Conservation (phyloP, 805 yeast species). For the Isabelozyma pseudorhagii region DNA sequence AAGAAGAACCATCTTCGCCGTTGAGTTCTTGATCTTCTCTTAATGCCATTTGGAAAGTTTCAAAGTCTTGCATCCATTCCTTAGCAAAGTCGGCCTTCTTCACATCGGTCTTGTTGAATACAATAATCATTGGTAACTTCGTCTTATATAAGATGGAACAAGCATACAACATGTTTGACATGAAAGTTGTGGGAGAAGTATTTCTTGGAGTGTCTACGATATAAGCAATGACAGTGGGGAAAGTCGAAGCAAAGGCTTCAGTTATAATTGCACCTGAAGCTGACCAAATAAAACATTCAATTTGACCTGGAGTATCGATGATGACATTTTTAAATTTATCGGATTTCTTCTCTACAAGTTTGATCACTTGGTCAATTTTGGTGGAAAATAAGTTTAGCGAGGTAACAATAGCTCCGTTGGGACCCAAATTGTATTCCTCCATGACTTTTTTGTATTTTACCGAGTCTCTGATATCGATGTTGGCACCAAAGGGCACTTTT, state of each 20-base stretch:
- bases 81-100: constrained; percentile 81
- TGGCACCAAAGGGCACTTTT: constrained; percentile 89
- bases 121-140: constrained; percentile 93
- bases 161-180: constrained; percentile 97
- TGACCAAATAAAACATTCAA: constrained; percentile 97
- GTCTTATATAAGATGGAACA: constrained; percentile 96
- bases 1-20: constrained; percentile 56
- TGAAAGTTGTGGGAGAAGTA: constrained; percentile 91
- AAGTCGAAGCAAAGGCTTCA: constrained; percentile 92
- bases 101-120: constrained; percentile 93
- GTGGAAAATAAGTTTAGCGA: constrained; percentile 89
- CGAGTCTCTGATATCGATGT: constrained; percentile 94
- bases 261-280: constrained; percentile 97
- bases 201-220: constrained; percentile 96
- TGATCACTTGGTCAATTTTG: constrained; percentile 92
- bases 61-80: constrained; percentile 98
- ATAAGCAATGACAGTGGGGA: constrained; percentile 94
- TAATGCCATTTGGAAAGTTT: constrained; percentile 79
- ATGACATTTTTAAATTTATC: constrained; percentile 62
- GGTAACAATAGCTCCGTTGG: constrained; percentile 98
- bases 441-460: constrained; percentile 93
- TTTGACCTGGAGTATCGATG: constrained; percentile 98
- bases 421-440: constrained; percentile 94
- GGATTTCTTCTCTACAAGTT: constrained; percentile 75
- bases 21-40: constrained; percentile 63